phyloP scores from a whole-genome alignment of 2,329 filamentous ascomycete species.

The Aspergillus amoenus region DNA sequence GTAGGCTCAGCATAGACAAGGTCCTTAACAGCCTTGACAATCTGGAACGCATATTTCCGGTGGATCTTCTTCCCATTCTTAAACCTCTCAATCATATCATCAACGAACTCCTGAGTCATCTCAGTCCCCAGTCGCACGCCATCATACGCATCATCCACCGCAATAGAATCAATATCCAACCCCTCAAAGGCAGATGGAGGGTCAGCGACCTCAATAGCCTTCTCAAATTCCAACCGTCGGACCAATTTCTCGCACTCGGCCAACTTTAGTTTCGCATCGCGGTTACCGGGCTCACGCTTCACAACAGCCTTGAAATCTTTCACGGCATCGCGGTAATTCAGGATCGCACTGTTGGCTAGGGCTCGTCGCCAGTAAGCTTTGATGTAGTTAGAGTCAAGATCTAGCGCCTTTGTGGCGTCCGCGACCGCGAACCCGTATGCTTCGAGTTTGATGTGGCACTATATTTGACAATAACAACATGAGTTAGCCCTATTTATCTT shows the following conservation, averaged over 20 bases:
- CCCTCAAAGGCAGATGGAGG: conserved; percentile 90
- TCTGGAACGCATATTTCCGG: conserved; percentile 96
- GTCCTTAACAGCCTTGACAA: conserved; percentile 84
- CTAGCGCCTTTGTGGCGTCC: conserved; percentile 87
- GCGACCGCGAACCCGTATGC: conserved; percentile 89
- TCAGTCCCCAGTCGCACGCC: conserved; percentile 71
- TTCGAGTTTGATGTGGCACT: conserved; percentile 83
- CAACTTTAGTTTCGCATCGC: conserved; percentile 85
- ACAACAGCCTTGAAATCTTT: conserved; percentile 91
- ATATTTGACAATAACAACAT: conserved; percentile 55
- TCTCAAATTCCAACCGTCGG: conserved; percentile 86
- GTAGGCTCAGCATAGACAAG: conserved; percentile 90
- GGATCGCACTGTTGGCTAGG: conserved; percentile 84
- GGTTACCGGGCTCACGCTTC: conserved; percentile 81
- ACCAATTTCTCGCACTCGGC: conserved; percentile 94
- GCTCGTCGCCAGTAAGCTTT: conserved; percentile 97
- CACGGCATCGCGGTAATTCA: conserved; percentile 82
- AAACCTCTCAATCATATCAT: conserved; percentile 96
- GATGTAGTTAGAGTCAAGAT: conserved; percentile 81
- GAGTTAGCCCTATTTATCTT: conserved; percentile 12
- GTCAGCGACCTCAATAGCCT: conserved; percentile 90
- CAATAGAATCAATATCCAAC: conserved; percentile 81
- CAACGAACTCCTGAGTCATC: conserved; percentile 96
- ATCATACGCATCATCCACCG: conserved; percentile 80
- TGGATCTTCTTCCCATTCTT: conserved; percentile 94